phyloP scores from a whole-genome alignment of 441 rosid genomes.

The Flueggea neowawraea region DNA sequence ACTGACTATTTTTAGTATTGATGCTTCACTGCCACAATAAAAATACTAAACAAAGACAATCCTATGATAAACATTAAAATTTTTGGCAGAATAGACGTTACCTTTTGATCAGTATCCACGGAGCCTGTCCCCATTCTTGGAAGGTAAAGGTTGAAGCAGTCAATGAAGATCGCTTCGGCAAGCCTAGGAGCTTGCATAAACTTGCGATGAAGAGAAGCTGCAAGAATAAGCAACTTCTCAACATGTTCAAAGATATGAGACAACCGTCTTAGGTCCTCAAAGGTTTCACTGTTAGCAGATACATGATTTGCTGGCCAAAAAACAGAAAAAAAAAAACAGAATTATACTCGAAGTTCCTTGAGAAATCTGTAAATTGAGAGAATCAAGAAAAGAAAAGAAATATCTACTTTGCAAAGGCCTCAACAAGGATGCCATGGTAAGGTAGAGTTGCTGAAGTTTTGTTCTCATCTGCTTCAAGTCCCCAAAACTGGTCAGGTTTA shows the following conservation, averaged over 20 bases:
- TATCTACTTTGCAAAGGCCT: conserved; percentile 60
- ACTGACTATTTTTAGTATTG: too few relatives aligned
- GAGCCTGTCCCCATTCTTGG: conserved; percentile 65
- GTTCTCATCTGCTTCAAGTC: conserved; percentile 67
- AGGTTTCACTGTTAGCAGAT: conserved; percentile 41
- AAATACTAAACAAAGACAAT: too few relatives aligned
- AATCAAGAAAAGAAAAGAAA: conserved; percentile 11
- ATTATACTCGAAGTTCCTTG: neutral
- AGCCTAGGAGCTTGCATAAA: conserved; percentile 69
- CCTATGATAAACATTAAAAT: too few relatives aligned
- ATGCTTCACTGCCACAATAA: too few relatives aligned
- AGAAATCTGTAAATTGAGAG: neutral
- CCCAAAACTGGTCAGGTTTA: conserved; percentile 72
- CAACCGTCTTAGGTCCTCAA: conserved; percentile 69
- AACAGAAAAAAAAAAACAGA: neutral
- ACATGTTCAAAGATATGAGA: conserved; percentile 72
- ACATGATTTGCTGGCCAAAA: conserved; percentile 54
- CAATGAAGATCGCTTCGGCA: conserved; percentile 64
- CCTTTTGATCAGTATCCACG: conserved; percentile 39
- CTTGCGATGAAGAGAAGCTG: conserved; percentile 93
- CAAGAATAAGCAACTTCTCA: conserved; percentile 73
- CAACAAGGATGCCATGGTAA: conserved; percentile 53
- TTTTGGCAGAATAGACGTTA: neutral
- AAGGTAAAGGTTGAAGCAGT: conserved; percentile 57
- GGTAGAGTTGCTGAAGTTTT: conserved; percentile 78